Base-by-base conservation (phyloP, 108 stramenopile species). In the Nannochloropsis granulata region DNA sequence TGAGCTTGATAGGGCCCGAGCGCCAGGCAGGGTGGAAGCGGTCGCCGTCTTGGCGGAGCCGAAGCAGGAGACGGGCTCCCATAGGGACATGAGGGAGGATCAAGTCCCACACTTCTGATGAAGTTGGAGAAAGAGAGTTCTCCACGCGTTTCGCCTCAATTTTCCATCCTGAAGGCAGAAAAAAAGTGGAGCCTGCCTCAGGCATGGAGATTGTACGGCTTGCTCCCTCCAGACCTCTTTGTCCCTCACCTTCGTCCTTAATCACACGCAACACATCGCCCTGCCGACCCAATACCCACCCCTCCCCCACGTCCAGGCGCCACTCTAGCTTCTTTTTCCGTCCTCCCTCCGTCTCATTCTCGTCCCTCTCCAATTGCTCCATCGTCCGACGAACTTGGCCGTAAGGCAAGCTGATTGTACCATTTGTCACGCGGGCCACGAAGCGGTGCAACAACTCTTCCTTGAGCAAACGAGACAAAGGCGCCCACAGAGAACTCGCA, bases 1-100 rank as follows among this genome's bases (percentile, higher is more conserved):
- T 91, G 13, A 97, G 81, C 87, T 94, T 93, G 9, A 94, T 34
- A 23, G 93, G 92, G 79, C 90, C 89, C 78, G 91, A 79, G 79
- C 93, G 92, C 96, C 96, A 96, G 13, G 92, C 91, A 43, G 96
- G 95, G 43, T 71, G 84, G 78, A 96, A 94, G 34, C 43, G 79
- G 7, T 89, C 88, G 21, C 88, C 88, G 23, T 88, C 87, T 24
- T 45, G 82, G 44, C 88, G 86, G 43, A 0, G 43, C 25, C 82
- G 84, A 79, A 88, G 83, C 44, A 44, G 83, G 12, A 88, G 86
- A 26, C 23, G 23, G 16, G 43, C 83, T 23, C 43, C 84, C 13
- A 25, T 19, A 13, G 87, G 82, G 25, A 88, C 44, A 78, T 85
- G 83, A 43, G 16, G 84, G 19, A 87, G 87, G 25, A 87, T 78